phyloP scores from a whole-genome alignment of 306 rosid species.

The Vicia sativa region DNA sequence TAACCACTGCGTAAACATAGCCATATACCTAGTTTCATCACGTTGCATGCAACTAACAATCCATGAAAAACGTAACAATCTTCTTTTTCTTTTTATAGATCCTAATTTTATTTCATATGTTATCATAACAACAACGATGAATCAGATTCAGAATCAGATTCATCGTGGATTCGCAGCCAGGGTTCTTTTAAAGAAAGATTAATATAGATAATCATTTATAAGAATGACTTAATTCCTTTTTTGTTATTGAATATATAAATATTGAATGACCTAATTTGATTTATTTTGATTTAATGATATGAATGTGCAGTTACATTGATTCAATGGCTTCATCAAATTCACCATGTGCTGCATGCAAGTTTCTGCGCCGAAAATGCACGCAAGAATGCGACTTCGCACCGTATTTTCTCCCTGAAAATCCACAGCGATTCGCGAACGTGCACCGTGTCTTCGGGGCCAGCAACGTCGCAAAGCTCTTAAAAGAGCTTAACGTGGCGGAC shows the following conservation, averaged over 20 bases:
- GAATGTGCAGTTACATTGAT: neutral
- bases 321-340: slow-evolving; percentile 51
- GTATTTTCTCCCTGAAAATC: slow-evolving; percentile 77
- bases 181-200: neutral
- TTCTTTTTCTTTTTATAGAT: neutral
- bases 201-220: neutral
- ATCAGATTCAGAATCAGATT: too few species aligned
- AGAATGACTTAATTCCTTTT: neutral
- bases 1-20: neutral
- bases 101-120: neutral
- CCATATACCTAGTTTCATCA: slow-evolving; percentile 4
- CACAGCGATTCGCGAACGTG: slow-evolving; percentile 58
- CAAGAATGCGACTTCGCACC: slow-evolving; percentile 84
- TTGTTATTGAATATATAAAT: neutral
- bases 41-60: neutral
- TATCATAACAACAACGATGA: too few species aligned
- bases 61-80: neutral
- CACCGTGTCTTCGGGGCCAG: slow-evolving; percentile 85
- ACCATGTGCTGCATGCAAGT: slow-evolving; percentile 85
- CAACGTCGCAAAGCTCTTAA: slow-evolving; percentile 68
- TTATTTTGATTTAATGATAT: neutral
- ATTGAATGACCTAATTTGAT: slow-evolving; percentile 1
- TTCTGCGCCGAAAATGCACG: slow-evolving; percentile 68
- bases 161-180: too few species aligned
- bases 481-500: slow-evolving; percentile 53